phyloP scores from a whole-genome alignment of 495 filamentous ascomycete species.

The Annulohypoxylon nitens region DNA sequence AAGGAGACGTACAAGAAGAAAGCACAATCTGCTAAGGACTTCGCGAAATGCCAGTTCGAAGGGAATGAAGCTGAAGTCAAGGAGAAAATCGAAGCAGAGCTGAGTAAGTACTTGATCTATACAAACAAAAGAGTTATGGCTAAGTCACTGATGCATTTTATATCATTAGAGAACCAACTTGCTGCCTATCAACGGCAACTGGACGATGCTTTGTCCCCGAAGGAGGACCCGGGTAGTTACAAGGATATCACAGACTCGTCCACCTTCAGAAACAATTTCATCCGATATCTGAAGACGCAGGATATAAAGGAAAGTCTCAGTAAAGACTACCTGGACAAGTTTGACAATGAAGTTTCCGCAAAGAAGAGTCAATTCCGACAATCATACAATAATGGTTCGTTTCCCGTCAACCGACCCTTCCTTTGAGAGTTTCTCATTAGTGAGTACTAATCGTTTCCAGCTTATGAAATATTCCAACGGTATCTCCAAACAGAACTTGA shows the following conservation, averaged over 20 bases:
- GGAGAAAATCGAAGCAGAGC: background rate
- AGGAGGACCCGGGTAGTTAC: background rate
- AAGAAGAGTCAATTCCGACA: background rate
- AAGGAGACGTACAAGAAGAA: background rate
- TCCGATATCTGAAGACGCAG: background rate
- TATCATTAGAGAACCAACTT: background rate
- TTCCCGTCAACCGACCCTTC: background rate
- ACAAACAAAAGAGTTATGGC: background rate
- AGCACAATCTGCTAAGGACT: background rate
- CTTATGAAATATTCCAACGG: background rate
- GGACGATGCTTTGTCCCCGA: background rate
- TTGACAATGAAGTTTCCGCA: background rate
- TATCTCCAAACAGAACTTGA: background rate
- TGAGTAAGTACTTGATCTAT: background rate
- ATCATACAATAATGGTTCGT: background rate
- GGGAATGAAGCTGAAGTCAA: background rate
- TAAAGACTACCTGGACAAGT: background rate
- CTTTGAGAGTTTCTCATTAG: background rate
- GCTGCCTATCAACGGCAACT: background rate
- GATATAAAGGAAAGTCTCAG: background rate
- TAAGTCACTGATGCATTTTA: background rate
- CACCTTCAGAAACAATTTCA: background rate
- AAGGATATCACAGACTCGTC: background rate
- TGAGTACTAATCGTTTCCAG: background rate
- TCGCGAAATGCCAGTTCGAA: background rate